phyloP scores from a whole-genome alignment of 345 rosid genomes.

The Acer negundo region DNA sequence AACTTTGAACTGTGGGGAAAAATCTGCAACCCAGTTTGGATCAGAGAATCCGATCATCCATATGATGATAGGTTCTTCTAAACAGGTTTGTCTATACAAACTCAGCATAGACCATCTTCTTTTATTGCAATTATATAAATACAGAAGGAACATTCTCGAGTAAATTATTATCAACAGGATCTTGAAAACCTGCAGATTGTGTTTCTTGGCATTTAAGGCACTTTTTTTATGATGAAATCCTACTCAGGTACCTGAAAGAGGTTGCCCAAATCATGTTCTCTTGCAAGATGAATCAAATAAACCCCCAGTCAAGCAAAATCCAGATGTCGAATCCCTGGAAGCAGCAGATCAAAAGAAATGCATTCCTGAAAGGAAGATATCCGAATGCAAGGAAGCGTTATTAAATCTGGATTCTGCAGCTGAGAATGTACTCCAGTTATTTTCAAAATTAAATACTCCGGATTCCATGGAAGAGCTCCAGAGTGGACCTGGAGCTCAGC shows the following conservation, averaged over 20 bases:
- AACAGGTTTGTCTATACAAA: constrained; percentile 41
- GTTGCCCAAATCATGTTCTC: background rate
- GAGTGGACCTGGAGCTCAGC: constrained; percentile 33
- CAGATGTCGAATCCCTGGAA: constrained; percentile 20
- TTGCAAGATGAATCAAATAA: constrained; percentile 13
- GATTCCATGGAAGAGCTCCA: constrained; percentile 40
- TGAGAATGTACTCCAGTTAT: constrained; percentile 34
- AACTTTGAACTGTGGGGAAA: constrained; percentile 21
- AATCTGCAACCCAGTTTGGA: constrained; percentile 24
- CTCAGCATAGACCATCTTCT: background rate
- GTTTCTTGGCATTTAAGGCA: too few species aligned
- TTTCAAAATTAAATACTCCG: constrained; percentile 38
- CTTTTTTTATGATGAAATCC: too few species aligned
- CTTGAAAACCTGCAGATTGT: background rate
- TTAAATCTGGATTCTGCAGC: constrained; percentile 47
- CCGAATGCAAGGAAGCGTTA: constrained; percentile 56
- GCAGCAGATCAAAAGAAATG: constrained; percentile 9
- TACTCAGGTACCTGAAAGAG: too few species aligned
- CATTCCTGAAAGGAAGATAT: constrained; percentile 29
- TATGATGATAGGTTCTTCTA: constrained; percentile 16
- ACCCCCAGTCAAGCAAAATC: constrained; percentile 18
- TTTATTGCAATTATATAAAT: background rate
- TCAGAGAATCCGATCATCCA: constrained; percentile 33
- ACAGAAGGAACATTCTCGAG: background rate
- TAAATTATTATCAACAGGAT: background rate